Evolutionary conservation across 2,329 filamentous ascomycete genomes (phyloP), one percentile per base, ranked within the genome.

Genomic region (Trichoderma atrobrunneum): DNA sequence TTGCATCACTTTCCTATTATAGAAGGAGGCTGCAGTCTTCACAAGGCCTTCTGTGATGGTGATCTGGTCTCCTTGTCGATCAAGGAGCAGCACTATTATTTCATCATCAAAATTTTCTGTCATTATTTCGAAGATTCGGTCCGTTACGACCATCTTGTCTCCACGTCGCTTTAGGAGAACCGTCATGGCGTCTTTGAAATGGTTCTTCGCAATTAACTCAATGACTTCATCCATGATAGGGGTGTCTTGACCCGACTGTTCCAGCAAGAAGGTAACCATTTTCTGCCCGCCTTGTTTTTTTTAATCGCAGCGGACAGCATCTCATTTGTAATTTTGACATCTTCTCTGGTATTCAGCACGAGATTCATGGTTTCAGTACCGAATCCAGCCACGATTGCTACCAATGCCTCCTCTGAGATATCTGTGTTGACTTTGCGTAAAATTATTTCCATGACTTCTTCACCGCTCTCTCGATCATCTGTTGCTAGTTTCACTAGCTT

Each of bases 191-290:
- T 43, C 16, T 43, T 0, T 21, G n/a, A 21, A 12, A 21, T 1
- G 0, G 0, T 3, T 4, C 10, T 2, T 0, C 4, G n/a, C 10
- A 11, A n/a, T 6, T 5, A 21, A 51, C 0, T 3, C 4, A 51
- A 43, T 43, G 16, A 21, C 43, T 51, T n/a, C 43, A 3, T 43
- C 60, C 18, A 16, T 16, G 3, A 64, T 30, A 4, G 7, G 5
- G 26, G n/a, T 18, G 1, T 21, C 62, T 16, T 32, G 39, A 3
- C 18, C 12, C 1, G 6, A 4, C 12, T 34, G 28, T 7, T 54
- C 28, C 16, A 65, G n/a, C 10, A 65, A 24, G 0, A 65, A 8
- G 1, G 1, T 3, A 3, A 65, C 1, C n/a, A 65, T 12, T 4
- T 54, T 43, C 5, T 48, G 2, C 4, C 16, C 1, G 3, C 10